Evolutionary conservation across 31 red algal genomes (phyloP).

Genomic region (Porphyra umbilicalis): DNA sequence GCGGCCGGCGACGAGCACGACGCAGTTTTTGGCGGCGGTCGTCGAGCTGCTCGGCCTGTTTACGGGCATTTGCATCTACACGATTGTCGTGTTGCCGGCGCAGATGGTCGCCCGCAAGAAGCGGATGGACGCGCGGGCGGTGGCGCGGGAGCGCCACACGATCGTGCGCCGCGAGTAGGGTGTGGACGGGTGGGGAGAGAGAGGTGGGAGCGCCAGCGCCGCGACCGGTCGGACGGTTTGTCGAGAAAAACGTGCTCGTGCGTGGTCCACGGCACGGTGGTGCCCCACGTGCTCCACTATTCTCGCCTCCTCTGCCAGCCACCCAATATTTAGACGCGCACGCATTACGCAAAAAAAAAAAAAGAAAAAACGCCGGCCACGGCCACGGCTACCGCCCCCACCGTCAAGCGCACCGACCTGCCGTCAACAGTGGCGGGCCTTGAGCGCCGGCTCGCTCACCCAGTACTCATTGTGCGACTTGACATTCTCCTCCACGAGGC

Average conservation of each 20-base stretch:
- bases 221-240: too few relatives aligned
- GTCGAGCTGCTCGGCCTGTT: constrained; percentile 52
- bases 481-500: constrained; percentile 9
- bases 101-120: constrained; percentile 23
- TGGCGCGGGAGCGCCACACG: not conserved
- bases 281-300: not conserved
- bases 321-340: not conserved
- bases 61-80: constrained; percentile 50
- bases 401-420: not conserved
- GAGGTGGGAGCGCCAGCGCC: too few relatives aligned
- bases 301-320: too few relatives aligned
- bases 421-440: constrained; percentile 7
- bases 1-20: constrained; percentile 36
- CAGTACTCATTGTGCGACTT: constrained; percentile 26
- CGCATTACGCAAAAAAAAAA: not conserved
- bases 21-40: constrained; percentile 46
- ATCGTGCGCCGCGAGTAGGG: not conserved
- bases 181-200: too few relatives aligned
- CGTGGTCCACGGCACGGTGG: too few relatives aligned
- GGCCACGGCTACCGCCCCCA: not conserved
- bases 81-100: constrained; percentile 47
- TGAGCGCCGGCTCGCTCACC: constrained; percentile 5
- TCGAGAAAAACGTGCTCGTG: too few relatives aligned
- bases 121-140: constrained; percentile 1
- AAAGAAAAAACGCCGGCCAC: not conserved